Evolutionary conservation across 768 basidiomycete genomes (phyloP).

Genomic region (Thelephora aurantiotincta): DNA sequence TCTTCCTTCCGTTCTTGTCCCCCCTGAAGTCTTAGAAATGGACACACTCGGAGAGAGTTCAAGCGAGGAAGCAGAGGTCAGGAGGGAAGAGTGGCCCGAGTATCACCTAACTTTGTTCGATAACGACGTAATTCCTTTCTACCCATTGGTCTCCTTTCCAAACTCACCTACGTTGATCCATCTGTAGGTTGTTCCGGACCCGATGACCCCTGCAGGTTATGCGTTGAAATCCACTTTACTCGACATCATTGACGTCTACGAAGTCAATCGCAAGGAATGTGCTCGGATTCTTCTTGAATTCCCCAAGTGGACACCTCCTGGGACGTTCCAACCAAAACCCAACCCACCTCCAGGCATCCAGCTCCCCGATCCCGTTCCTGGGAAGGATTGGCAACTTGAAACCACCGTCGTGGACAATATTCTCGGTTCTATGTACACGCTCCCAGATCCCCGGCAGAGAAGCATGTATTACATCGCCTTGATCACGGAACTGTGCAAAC

Average conservation of each 20-base stretch:
- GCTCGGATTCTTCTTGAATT: conserved; percentile 78
- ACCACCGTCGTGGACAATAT: conserved; percentile 76
- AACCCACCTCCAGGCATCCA: conserved; percentile 38
- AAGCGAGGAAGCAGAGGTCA: conserved; percentile 56
- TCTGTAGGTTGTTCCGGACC: conserved; percentile 60
- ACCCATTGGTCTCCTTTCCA: neutral
- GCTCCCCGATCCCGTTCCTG: conserved; percentile 27
- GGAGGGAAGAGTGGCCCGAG: conserved; percentile 76
- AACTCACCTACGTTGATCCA: neutral
- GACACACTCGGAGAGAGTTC: conserved; percentile 56
- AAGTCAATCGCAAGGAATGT: conserved; percentile 92
- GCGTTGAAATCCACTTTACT: conserved; percentile 57
- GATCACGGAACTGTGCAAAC: conserved; percentile 87
- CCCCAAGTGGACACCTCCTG: conserved; percentile 68
- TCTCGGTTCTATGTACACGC: conserved; percentile 55
- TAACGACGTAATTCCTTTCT: conserved; percentile 24
- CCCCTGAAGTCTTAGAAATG: conserved; percentile 77
- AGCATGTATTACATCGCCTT: conserved; percentile 78
- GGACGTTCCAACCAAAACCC: conserved; percentile 75
- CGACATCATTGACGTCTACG: conserved; percentile 80
- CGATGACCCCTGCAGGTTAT: conserved; percentile 64
- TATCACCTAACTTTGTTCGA: conserved; percentile 58
- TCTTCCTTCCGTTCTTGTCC: conserved; percentile 69
- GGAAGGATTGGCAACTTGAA: conserved; percentile 79
- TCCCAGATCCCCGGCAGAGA: conserved; percentile 68